phyloP scores from a whole-genome alignment of 2,329 filamentous ascomycete species.

The Pyrenophora seminiperda region DNA sequence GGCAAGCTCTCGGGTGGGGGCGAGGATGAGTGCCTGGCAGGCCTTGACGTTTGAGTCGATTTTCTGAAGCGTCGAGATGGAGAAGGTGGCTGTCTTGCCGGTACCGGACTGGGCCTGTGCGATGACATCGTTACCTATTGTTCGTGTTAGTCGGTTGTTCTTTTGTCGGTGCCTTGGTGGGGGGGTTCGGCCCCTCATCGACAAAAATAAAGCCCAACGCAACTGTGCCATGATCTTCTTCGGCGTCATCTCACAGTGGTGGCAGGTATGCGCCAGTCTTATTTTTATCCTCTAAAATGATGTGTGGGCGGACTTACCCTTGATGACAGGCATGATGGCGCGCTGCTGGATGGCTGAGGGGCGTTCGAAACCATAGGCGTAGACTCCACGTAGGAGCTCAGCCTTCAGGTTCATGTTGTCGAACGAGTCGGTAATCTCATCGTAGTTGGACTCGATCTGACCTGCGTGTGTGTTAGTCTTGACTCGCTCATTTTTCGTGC shows the following conservation, averaged over 20 bases:
- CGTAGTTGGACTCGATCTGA: constrained; percentile 99
- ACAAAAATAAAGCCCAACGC: no score
- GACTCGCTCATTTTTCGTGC: constrained; percentile 4
- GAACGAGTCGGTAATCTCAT: constrained; percentile 99
- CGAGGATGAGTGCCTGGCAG: constrained; percentile 97
- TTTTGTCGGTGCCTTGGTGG: constrained; percentile 6
- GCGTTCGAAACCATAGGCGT: constrained; percentile 99
- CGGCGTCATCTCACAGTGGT: no score
- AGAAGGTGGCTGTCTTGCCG: constrained; percentile 99
- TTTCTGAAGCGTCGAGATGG: constrained; percentile 98
- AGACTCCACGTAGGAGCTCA: constrained; percentile 97
- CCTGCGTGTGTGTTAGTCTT: constrained; percentile 59
- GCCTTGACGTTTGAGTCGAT: constrained; percentile 93
- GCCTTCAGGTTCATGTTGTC: constrained; percentile 97
- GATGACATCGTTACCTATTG: constrained; percentile 88
- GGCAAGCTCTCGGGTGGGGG: constrained; percentile 96
- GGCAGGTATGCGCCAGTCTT: no score
- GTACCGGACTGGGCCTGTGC: constrained; percentile 99
- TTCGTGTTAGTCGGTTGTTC: constrained; percentile 30
- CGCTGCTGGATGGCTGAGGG: constrained; percentile 99
- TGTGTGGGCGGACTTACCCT: constrained; percentile 67
- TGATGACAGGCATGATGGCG: constrained; percentile 99
- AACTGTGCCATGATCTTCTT: no score
- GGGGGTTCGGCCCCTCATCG: not conserved
- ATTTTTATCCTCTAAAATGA: not conserved